Conservation (phyloP, 495 filamentous ascomycete genomes). For the Parmelia sp. region DNA sequence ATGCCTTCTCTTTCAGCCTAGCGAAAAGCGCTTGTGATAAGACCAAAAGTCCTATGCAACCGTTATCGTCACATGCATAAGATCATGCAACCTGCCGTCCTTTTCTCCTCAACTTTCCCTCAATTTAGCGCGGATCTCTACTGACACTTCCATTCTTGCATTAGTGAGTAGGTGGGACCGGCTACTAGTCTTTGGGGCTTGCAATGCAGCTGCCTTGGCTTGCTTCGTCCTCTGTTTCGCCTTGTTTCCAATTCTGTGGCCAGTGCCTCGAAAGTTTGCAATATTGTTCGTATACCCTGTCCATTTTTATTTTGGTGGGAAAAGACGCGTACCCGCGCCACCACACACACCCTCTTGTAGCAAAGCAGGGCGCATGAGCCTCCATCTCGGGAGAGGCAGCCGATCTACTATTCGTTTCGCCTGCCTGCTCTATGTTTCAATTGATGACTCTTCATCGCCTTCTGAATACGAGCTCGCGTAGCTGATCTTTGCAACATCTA, state of each 20-base stretch:
- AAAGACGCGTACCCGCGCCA: conserved; percentile 19
- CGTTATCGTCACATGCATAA: conserved; percentile 31
- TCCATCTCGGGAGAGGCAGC: conserved; percentile 20
- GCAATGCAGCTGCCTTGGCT: conserved; percentile 82
- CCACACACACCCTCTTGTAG: conserved; percentile 5
- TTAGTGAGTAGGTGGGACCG: conserved; percentile 97
- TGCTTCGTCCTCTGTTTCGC: conserved; percentile 91
- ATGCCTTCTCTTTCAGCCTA: conserved; percentile 18
- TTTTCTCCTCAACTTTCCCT: conserved; percentile 8
- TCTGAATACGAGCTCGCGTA: conserved; percentile 19
- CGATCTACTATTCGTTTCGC: conserved; percentile 17
- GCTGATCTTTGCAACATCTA: conserved; percentile 23
- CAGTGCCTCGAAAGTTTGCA: conserved; percentile 87
- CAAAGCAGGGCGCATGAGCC: conserved; percentile 15
- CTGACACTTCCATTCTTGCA: conserved; percentile 21
- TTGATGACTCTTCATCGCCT: not conserved
- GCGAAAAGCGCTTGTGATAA: conserved; percentile 25
- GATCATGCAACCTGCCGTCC: conserved; percentile 31
- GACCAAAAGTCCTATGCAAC: conserved; percentile 31
- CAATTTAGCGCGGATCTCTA: conserved; percentile 17
- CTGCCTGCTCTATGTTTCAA: conserved; percentile 18
- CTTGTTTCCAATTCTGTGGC: conserved; percentile 71
- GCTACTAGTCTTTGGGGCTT: conserved; percentile 81
- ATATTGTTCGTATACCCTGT: conserved; percentile 69
- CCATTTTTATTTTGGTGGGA: conserved; percentile 23